These are phyloP conservation scores for Vanilla planifolia DNA, from an alignment of 106 monocot genomes.

Conservation along the genomic window DNA sequence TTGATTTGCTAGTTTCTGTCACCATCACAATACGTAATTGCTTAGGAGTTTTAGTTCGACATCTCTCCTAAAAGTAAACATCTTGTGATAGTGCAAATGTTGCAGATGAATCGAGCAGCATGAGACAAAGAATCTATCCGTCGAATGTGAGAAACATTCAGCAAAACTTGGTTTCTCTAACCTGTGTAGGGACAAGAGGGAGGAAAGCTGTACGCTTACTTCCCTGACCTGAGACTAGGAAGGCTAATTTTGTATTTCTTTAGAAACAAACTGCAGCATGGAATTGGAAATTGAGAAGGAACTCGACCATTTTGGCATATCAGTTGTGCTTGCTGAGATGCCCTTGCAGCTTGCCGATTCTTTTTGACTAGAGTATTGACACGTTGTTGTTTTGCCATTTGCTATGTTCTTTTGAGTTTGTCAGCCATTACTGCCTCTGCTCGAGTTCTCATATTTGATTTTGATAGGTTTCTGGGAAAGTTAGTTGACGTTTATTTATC, in stretches of 20 bases:
- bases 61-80: no score
- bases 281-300: constrained; percentile 18
- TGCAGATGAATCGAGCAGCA: background rate
- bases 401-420: constrained; percentile 26
- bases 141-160: no score
- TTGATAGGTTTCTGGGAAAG: constrained; percentile 22
- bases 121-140: background rate
- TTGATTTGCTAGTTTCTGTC: no score
- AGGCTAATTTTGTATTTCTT: background rate
- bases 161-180: background rate
- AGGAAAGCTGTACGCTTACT: background rate
- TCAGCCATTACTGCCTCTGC: constrained; percentile 42
- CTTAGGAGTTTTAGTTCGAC: no score
- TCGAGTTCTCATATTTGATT: constrained; percentile 41
- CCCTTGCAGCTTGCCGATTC: constrained; percentile 29
- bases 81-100: no score
- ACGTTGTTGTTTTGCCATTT: constrained; percentile 37
- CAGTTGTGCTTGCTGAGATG: constrained; percentile 36
- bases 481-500: no score
- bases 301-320: constrained; percentile 39
- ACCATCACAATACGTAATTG: no score
- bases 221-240: background rate
- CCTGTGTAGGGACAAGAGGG: no score
- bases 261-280: constrained; percentile 53
- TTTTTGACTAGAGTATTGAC: constrained; percentile 42